Percentiles rank a stretch among this genome's conserved stretches.
phyloP scores from a whole-genome alignment of 2,329 filamentous ascomycete species.

The Huntiella savannae region DNA sequence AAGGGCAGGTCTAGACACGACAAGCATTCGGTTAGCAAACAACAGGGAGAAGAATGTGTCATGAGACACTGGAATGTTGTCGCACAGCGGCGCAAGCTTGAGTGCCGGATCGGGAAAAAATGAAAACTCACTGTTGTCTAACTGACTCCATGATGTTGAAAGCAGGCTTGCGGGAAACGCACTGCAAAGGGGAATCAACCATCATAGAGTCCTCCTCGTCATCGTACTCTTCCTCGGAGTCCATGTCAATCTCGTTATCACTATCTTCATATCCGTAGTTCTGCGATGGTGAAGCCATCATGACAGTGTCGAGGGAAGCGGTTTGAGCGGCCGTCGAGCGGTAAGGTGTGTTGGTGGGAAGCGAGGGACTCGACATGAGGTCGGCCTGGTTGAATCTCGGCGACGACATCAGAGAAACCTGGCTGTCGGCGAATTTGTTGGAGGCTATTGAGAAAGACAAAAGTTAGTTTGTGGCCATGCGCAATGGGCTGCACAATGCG shows the following conservation, averaged over 20 bases:
- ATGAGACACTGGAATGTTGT: not conserved
- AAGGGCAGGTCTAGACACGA: constrained; percentile 4
- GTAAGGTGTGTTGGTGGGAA: constrained; percentile 12
- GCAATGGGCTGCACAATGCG: not conserved
- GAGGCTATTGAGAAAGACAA: not conserved
- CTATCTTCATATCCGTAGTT: constrained; percentile 5
- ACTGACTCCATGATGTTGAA: constrained; percentile 2
- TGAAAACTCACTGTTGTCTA: constrained; percentile 7
- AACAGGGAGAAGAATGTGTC: too few relatives aligned
- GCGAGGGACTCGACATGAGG: constrained; percentile 46
- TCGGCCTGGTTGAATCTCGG: constrained; percentile 23
- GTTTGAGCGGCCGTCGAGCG: constrained; percentile 3
- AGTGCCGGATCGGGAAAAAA: too few relatives aligned
- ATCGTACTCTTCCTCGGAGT: constrained; percentile 8
- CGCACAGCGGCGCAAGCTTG: not conserved
- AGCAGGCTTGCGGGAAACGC: constrained; percentile 5
- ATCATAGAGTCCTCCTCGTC: constrained; percentile 10
- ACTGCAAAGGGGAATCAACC: constrained; percentile 9
- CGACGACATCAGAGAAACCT: constrained; percentile 15
- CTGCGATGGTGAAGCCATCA: constrained; percentile 9
- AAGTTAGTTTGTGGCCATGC: not conserved
- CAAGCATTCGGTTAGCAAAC: constrained; percentile 3
- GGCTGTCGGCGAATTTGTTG: constrained; percentile 1
- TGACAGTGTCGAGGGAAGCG: constrained; percentile 8
- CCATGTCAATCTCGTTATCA: constrained; percentile 5